Percentiles rank a stretch among this genome's conserved stretches.
Evolutionary conservation across 192 early-diverging fungal species (phyloP).

Genomic region (Coemansia sp.): DNA sequence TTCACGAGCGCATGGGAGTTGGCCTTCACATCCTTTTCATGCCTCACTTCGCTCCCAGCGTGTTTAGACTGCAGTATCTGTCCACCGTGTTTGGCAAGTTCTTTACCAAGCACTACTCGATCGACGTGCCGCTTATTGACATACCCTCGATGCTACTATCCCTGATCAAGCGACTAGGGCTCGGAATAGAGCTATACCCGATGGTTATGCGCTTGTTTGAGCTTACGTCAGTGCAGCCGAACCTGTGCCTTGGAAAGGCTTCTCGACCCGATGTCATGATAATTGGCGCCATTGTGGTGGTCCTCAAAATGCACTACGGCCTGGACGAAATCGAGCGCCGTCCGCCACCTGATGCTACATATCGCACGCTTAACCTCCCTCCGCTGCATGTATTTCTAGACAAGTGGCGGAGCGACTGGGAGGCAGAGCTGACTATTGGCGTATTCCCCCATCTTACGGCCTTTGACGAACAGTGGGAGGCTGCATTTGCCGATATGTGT

Average conservation of each 20-base stretch:
- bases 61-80: not conserved
- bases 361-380: constrained; percentile 17
- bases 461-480: constrained; percentile 23
- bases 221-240: constrained; percentile 3
- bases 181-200: constrained; percentile 23
- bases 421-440: constrained; percentile 30
- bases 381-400: constrained; percentile 30
- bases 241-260: not conserved
- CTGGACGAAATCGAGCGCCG: constrained; percentile 48
- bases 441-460: constrained; percentile 24
- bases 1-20: constrained; percentile 21
- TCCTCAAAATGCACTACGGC: constrained; percentile 49
- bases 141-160: constrained; percentile 20
- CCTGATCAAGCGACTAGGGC: constrained; percentile 22
- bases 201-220: constrained; percentile 32
- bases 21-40: constrained; percentile 13
- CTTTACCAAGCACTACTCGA: constrained; percentile 17
- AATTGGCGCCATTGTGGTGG: constrained; percentile 29
- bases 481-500: constrained; percentile 27
- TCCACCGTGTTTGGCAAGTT: constrained; percentile 16
- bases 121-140: constrained; percentile 17
- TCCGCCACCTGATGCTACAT: not conserved
- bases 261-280: not conserved
- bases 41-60: constrained; percentile 15
- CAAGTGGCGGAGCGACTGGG: constrained; percentile 38